A percentile compares a stretch with the other conserved stretches of the same genome.
These are phyloP conservation scores for Sphaerulina musiva DNA, from an alignment of 2,329 filamentous ascomycete genomes.

Conservation along the genomic window DNA sequence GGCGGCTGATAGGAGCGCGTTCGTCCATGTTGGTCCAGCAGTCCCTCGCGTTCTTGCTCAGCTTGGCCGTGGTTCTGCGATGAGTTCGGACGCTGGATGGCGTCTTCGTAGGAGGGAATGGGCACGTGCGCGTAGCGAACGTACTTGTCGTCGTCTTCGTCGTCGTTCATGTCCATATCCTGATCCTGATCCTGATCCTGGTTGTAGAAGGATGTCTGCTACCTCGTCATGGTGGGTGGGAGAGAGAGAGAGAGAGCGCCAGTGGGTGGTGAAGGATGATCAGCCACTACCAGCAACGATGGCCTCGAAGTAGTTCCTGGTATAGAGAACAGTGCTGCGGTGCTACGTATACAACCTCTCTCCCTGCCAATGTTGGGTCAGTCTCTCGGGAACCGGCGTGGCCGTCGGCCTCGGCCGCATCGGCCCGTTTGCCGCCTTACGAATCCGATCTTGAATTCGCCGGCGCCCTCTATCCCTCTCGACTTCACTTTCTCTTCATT, in stretches of 20 bases:
- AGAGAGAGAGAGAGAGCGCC: no score
- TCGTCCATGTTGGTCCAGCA: slow-evolving; percentile 51
- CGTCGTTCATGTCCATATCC: slow-evolving; percentile 8
- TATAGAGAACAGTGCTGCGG: background rate
- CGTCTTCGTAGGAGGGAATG: slow-evolving; percentile 80
- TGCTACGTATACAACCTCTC: no score
- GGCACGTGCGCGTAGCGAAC: slow-evolving; percentile 43
- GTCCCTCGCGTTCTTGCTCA: slow-evolving; percentile 71
- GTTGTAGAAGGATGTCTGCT: background rate
- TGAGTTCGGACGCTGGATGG: slow-evolving; percentile 49
- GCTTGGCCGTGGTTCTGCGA: slow-evolving; percentile 50
- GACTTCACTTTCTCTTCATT: no score
- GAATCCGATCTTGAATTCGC: no score
- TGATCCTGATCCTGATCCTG: background rate
- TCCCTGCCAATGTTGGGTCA: no score
- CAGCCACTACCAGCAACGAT: no score
- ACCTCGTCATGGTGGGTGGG: background rate
- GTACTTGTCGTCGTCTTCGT: slow-evolving; percentile 21
- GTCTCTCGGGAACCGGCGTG: no score
- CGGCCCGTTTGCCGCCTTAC: no score
- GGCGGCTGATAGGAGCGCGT: slow-evolving; percentile 62
- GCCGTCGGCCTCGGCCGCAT: no score
- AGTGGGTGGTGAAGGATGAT: no score
- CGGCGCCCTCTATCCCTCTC: no score
- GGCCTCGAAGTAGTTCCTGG: no score